phyloP scores from a whole-genome alignment of 108 stramenopile genomes.

The Pseudonitzschia multiseries region DNA sequence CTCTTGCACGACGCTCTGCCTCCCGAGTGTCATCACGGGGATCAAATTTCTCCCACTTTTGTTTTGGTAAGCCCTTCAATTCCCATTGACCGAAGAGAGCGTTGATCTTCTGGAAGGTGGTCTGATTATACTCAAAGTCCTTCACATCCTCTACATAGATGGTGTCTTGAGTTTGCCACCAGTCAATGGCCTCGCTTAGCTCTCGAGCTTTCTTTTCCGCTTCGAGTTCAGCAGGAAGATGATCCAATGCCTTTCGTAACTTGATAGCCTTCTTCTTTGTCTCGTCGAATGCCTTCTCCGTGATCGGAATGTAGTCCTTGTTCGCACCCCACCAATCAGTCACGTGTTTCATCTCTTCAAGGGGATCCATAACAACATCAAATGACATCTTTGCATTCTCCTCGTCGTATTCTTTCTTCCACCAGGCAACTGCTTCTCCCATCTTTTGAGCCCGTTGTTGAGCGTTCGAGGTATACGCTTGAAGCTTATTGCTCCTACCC shows the following conservation, averaged over 20 bases:
- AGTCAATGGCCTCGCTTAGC: conserved; percentile 32
- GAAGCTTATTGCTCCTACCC: not conserved
- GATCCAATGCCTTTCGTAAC: conserved; percentile 24
- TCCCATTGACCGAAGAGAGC: conserved; percentile 42
- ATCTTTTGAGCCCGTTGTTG: conserved; percentile 37
- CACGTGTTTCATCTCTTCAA: conserved; percentile 33
- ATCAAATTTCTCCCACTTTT: conserved; percentile 31
- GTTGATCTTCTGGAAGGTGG: conserved; percentile 42
- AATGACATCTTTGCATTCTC: not conserved
- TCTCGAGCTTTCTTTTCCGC: conserved; percentile 38
- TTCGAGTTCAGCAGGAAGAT: conserved; percentile 6
- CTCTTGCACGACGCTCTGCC: conserved; percentile 28
- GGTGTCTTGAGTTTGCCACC: conserved; percentile 34
- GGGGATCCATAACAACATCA: conserved; percentile 7
- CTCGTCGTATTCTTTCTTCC: conserved; percentile 20
- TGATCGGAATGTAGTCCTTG: conserved; percentile 29
- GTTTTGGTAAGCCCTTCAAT: conserved; percentile 28
- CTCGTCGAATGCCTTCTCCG: conserved; percentile 24
- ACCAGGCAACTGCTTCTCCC: conserved; percentile 35
- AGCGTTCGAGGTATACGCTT: not conserved
- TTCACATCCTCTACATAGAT: conserved; percentile 21
- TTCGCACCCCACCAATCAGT: conserved; percentile 43
- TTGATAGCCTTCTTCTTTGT: conserved; percentile 41
- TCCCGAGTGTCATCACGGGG: conserved; percentile 21
- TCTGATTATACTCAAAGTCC: conserved; percentile 28